Conservation (phyloP, 2,329 filamentous ascomycete species). For the Drechslerella dactyloides region DNA sequence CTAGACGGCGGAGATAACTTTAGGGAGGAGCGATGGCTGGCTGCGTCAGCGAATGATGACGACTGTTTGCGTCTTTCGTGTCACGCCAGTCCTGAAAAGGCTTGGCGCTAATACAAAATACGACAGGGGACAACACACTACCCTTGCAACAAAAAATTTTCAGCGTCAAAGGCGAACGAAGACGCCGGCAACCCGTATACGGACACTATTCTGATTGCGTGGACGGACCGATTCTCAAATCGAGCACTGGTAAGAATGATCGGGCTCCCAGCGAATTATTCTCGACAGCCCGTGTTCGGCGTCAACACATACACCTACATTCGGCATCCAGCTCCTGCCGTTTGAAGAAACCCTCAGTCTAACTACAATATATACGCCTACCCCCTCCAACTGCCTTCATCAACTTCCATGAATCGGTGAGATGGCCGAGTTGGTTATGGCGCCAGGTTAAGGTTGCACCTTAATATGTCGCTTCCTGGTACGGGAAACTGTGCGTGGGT, state of each 20-base stretch:
- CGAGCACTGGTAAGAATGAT: no score
- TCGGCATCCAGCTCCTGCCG: no score
- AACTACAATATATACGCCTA: conserved; percentile 19
- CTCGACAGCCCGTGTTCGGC: no score
- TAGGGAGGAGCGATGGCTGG: conserved; percentile 8
- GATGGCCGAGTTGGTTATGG: conserved; percentile 52
- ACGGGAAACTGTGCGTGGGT: conserved; percentile 51
- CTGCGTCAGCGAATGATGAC: conserved; percentile 34
- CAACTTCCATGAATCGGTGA: conserved; percentile 45
- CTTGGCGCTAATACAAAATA: conserved; percentile 40
- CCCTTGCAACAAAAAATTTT: conserved; percentile 33
- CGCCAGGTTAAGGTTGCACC: conserved; percentile 51
- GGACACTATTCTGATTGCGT: neutral
- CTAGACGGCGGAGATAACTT: neutral
- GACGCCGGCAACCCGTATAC: neutral
- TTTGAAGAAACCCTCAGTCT: no score
- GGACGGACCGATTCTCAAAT: no score
- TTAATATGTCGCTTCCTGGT: conserved; percentile 51
- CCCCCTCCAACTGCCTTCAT: conserved; percentile 13
- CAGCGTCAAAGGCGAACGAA: no score
- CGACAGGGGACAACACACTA: conserved; percentile 49
- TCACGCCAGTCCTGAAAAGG: conserved; percentile 33
- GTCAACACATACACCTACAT: no score
- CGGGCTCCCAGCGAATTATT: no score
- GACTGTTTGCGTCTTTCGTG: conserved; percentile 37